Evolutionary conservation across 192 early-diverging fungal genomes (phyloP).

Genomic region (Rhizophagus prolifer): DNA sequence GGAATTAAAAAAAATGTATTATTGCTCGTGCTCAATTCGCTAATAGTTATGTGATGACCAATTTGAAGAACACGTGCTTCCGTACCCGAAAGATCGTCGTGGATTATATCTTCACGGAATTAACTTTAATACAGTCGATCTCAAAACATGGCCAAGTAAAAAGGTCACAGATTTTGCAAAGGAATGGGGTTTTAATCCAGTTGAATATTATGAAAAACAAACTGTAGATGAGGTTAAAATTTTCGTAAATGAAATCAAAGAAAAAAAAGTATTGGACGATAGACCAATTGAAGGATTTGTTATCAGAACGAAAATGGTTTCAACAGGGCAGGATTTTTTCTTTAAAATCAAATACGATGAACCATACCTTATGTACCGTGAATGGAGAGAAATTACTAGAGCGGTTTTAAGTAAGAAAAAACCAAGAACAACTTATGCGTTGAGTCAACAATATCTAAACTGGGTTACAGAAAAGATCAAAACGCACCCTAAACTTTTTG

Average conservation of each 20-base stretch:
- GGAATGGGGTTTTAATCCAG: slow-evolving; percentile 71
- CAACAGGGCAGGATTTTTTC: slow-evolving; percentile 50
- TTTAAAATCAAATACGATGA: slow-evolving; percentile 98
- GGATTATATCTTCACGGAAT: slow-evolving; percentile 93
- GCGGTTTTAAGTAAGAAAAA: slow-evolving; percentile 41
- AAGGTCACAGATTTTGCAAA: slow-evolving; percentile 63
- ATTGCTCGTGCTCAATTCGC: neutral
- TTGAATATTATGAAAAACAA: slow-evolving; percentile 54
- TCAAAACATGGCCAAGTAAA: slow-evolving; percentile 69
- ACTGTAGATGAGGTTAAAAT: slow-evolving; percentile 60
- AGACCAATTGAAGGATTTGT: slow-evolving; percentile 91
- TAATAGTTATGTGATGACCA: slow-evolving; percentile 87
- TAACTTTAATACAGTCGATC: slow-evolving; percentile 73
- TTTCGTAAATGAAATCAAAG: slow-evolving; percentile 67
- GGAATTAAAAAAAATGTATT: neutral
- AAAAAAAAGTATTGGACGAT: slow-evolving; percentile 64
- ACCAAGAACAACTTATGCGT: slow-evolving; percentile 30
- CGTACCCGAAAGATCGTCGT: slow-evolving; percentile 71
- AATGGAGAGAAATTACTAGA: slow-evolving; percentile 95
- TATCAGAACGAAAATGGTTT: slow-evolving; percentile 63
- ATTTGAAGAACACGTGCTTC: slow-evolving; percentile 94
- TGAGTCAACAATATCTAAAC: slow-evolving; percentile 70
- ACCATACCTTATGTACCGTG: slow-evolving; percentile 91
- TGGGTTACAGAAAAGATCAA: slow-evolving; percentile 70
- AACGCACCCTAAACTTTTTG: slow-evolving; percentile 65